phyloP scores from a whole-genome alignment of 768 basidiomycete species.

The Lentinula detonsa region DNA sequence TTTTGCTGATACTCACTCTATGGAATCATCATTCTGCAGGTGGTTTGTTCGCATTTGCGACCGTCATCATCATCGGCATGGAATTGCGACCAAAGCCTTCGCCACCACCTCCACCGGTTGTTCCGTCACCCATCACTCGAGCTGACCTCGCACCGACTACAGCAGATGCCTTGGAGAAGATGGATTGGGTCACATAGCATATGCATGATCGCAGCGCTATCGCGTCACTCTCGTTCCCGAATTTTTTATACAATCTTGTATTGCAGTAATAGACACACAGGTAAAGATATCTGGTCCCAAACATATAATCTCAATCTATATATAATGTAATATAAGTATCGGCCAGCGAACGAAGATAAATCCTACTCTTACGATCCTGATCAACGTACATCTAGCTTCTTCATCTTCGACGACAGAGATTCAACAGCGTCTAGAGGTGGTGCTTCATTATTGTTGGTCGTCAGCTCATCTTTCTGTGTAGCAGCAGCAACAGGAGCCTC shows the following conservation, averaged over 20 bases:
- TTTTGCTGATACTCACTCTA: background rate
- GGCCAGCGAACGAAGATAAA: background rate
- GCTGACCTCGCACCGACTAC: slow-evolving; percentile 14
- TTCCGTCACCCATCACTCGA: slow-evolving; percentile 19
- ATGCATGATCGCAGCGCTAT: background rate
- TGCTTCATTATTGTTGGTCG: background rate
- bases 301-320: slow-evolving; percentile 4
- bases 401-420: slow-evolving; percentile 43
- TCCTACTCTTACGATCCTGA: background rate
- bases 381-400: slow-evolving; percentile 54
- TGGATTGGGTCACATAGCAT: slow-evolving; percentile 26
- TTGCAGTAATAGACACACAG: slow-evolving; percentile 11
- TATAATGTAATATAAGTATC: slow-evolving; percentile 3
- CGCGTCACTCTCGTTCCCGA: background rate
- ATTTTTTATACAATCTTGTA: slow-evolving; percentile 32
- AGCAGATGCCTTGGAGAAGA: slow-evolving; percentile 24
- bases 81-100: slow-evolving; percentile 50
- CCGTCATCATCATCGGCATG: slow-evolving; percentile 66
- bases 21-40: slow-evolving; percentile 27
- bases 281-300: background rate
- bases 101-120: slow-evolving; percentile 18
- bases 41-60: slow-evolving; percentile 56
- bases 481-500: slow-evolving; percentile 7
- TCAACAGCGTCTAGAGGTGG: background rate
- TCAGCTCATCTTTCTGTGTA: background rate